phyloP scores from a whole-genome alignment of 768 basidiomycete species.

The Suillus fuscotomentosus region DNA sequence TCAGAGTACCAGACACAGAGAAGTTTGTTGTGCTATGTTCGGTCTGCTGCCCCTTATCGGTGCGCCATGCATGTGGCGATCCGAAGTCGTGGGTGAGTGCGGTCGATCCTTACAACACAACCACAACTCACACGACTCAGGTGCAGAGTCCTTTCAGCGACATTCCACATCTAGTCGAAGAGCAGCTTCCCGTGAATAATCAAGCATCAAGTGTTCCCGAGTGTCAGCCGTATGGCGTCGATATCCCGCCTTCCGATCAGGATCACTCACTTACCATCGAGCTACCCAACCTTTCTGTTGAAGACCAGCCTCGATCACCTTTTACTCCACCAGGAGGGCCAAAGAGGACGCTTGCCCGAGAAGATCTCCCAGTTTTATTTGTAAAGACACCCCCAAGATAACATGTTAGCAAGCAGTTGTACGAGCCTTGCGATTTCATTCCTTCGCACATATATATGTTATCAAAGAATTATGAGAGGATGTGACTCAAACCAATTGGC shows the following conservation, averaged over 20 bases:
- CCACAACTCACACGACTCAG: neutral
- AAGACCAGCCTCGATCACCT: neutral
- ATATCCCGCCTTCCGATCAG: neutral
- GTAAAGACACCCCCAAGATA: neutral
- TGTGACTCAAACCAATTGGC: neutral
- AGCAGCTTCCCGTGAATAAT: neutral
- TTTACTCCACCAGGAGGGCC: neutral
- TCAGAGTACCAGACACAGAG: constrained; percentile 17
- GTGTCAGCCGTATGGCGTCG: neutral
- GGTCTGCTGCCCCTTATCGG: neutral
- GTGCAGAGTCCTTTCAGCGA: neutral
- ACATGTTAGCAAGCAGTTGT: neutral
- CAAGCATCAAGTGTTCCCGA: neutral
- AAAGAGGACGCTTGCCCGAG: neutral
- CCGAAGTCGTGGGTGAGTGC: neutral
- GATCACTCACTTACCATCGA: neutral
- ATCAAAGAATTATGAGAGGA: neutral
- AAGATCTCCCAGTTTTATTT: neutral
- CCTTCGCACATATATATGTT: neutral
- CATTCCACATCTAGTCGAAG: neutral
- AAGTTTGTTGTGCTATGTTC: constrained; percentile 5
- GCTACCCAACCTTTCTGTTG: neutral
- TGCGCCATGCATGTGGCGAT: neutral
- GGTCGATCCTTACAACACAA: neutral
- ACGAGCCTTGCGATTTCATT: neutral